Conservation (phyloP, 164 flowering plant species). For the Hamamelis virginiana region DNA sequence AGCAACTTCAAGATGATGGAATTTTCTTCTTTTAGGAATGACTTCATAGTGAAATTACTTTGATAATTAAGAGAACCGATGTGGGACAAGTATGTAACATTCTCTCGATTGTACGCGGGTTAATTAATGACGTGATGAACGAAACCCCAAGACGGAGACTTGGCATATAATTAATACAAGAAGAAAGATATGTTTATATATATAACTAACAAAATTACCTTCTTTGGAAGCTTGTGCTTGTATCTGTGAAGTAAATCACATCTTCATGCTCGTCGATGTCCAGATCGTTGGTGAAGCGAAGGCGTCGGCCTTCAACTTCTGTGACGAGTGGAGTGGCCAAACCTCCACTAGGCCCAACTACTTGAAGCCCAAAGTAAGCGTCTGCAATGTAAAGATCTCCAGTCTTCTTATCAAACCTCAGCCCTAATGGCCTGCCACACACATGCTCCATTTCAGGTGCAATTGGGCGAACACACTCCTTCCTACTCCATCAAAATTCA, state of each 20-base stretch:
- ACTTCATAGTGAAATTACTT: no score
- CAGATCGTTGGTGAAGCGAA: constrained; percentile 64
- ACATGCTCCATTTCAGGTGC: constrained; percentile 67
- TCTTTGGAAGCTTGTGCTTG: constrained; percentile 52
- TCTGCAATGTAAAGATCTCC: constrained; percentile 73
- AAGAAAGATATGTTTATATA: neutral
- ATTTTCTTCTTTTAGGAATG: no score
- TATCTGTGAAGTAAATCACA: constrained; percentile 60
- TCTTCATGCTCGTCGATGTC: constrained; percentile 54
- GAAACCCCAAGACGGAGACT: no score
- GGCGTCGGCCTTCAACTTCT: constrained; percentile 45
- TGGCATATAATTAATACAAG: no score
- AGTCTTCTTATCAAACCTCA: constrained; percentile 51
- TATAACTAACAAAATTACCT: constrained; percentile 32
- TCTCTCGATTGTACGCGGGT: no score
- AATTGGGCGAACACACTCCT: constrained; percentile 49
- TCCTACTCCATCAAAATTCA: constrained; percentile 22
- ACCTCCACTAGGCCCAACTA: constrained; percentile 64
- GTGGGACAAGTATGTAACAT: no score
- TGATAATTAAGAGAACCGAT: no score
- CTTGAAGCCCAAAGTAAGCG: constrained; percentile 62
- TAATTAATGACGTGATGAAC: no score
- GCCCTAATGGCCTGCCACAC: constrained; percentile 73
- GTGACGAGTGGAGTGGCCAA: constrained; percentile 44
- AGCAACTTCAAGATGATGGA: no score